Base-by-base conservation (phyloP, 2,329 filamentous ascomycete genomes). In the Fusarium duplospermum region DNA sequence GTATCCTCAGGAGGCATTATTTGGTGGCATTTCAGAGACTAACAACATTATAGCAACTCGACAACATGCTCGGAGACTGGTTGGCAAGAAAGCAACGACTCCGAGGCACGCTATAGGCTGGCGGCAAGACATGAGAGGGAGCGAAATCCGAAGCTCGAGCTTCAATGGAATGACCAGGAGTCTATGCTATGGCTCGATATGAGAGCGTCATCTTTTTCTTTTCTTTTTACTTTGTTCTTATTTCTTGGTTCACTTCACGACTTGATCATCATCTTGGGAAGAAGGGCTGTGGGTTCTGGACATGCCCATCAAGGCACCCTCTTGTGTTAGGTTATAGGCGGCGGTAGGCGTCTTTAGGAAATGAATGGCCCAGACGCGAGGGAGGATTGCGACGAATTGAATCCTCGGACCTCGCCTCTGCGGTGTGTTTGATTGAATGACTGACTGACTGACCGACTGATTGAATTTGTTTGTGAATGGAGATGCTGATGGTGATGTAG, bases 61-160 rank as follows among this genome's bases (percentile, higher is more conserved):
- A 99, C 84, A 91, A 93, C 22, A 91, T 98, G 89, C 89, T 98
- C 52, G 93, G 92, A 75, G 92, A 94, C 78, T 95, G 94, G 92
- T 87, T 97, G 78, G 88, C 93, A 81, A 86, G 92, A 80, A 88
- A 94, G 86, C 87, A 91, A 87, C 85, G 92, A 85, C 77, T 89
- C 80, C 82, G 90, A 84, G 86, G 87, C 58, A 82, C 83, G 20
- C 80, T 87, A 63, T 89, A 81, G 67, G 64, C 16, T 9, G 20
- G 50, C n/a, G 18, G 20, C 33, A 35, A 24, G 35, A 62, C 22
- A 35, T 31, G 42, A 16, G 45, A 36, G 36, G 63, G n/a, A 29
- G 38, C 62, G 38, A 47, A 29, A 66, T 61, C 24, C 16, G 38
- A 67, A 57, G 64, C 31, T 54, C n/a, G 20, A 45, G 60, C 52